Conservation (phyloP, 768 basidiomycete genomes). For the Xerocomellus amylosporus region DNA sequence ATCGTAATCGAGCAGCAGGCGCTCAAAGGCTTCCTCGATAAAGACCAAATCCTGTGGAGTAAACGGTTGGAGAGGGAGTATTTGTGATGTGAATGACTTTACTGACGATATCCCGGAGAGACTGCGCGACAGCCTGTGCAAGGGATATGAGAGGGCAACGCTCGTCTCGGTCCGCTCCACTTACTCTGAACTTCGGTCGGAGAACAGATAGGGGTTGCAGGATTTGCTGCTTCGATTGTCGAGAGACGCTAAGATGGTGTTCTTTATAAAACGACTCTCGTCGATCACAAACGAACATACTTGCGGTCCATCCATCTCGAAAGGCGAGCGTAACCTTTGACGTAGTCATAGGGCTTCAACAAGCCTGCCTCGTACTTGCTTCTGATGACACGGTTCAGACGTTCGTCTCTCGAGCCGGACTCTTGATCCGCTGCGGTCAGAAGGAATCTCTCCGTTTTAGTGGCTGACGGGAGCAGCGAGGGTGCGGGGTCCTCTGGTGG, state of each 20-base stretch:
- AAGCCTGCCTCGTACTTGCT: constrained; percentile 97
- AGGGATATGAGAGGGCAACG: neutral
- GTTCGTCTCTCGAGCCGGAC: constrained; percentile 84
- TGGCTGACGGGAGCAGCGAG: constrained; percentile 64
- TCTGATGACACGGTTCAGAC: constrained; percentile 86
- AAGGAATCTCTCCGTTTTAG: constrained; percentile 84
- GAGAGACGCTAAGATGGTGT: constrained; percentile 63
- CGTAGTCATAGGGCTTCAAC: constrained; percentile 94
- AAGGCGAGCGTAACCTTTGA: constrained; percentile 89
- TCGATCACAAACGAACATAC: constrained; percentile 39
- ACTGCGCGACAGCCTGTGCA: constrained; percentile 70
- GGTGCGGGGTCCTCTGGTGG: constrained; percentile 43
- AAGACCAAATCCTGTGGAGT: constrained; percentile 79
- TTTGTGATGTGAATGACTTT: neutral
- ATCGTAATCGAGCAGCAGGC: constrained; percentile 92
- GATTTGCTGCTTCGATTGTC: constrained; percentile 89
- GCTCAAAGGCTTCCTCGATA: constrained; percentile 97
- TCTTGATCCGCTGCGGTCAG: constrained; percentile 95
- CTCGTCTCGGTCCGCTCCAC: constrained; percentile 17
- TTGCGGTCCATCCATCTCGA: constrained; percentile 95
- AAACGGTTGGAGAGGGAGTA: neutral
- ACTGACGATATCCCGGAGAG: constrained; percentile 75
- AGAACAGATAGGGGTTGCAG: constrained; percentile 83
- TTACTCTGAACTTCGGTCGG: constrained; percentile 79
- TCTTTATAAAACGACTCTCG: neutral